Percentiles rank a stretch among this genome's conserved stretches.
These are phyloP conservation scores for Picocystis salinarum DNA, from an alignment of 139 green algal genomes.

Conservation along the genomic window DNA sequence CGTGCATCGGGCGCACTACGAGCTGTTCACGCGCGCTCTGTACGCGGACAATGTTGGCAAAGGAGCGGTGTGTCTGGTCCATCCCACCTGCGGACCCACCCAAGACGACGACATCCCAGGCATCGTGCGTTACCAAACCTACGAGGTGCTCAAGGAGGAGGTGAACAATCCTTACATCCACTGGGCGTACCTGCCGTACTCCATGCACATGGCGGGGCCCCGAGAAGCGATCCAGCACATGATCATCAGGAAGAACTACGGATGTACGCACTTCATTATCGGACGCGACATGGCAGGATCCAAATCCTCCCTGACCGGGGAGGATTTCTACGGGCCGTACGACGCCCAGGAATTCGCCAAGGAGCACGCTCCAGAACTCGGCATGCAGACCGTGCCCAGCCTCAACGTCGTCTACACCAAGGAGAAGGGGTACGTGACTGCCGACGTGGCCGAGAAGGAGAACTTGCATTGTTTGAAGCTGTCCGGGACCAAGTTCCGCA, in stretches of 20 bases:
- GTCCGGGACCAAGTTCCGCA: constrained; percentile 78
- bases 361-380: constrained; percentile 41
- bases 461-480: constrained; percentile 59
- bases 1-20: constrained; percentile 80
- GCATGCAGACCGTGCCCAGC: constrained; percentile 69
- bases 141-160: constrained; percentile 82
- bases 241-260: constrained; percentile 87
- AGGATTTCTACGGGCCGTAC: constrained; percentile 9
- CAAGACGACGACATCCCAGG: constrained; percentile 27
- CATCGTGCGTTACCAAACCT: constrained; percentile 51
- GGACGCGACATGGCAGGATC: constrained; percentile 81
- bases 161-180: constrained; percentile 50
- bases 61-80: constrained; percentile 60
- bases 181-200: constrained; percentile 87
- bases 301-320: constrained; percentile 34
- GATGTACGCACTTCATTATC: constrained; percentile 93
- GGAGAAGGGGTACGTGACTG: constrained; percentile 63
- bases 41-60: constrained; percentile 49
- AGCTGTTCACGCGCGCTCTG: constrained; percentile 75
- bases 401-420: constrained; percentile 74
- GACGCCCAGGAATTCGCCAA: constrained; percentile 47
- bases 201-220: constrained; percentile 86
- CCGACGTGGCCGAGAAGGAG: constrained; percentile 52
- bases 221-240: constrained; percentile 88
- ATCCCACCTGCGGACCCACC: constrained; percentile 75